A percentile compares a stretch with the other conserved stretches of the same genome.
Evolutionary conservation across 2,329 filamentous ascomycete species (phyloP).

Genomic region (Knoxdaviesia capensis): DNA sequence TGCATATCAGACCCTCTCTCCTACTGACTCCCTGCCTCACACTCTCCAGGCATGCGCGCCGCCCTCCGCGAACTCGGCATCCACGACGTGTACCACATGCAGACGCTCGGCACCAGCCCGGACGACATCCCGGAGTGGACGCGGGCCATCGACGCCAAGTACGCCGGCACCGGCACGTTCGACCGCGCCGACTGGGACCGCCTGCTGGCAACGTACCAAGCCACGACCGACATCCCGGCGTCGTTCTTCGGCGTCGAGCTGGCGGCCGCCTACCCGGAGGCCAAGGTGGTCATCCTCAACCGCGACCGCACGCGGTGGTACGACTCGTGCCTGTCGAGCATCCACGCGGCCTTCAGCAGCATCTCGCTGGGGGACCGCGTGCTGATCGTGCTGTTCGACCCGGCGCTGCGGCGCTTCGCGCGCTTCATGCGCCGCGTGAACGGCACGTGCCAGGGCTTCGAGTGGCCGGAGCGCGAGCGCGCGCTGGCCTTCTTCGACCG

Average conservation of each 20-base stretch:
- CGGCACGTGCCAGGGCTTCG: conserved; percentile 5
- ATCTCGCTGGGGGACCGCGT: conserved; percentile 3
- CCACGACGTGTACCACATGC: conserved; percentile 17
- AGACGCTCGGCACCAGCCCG: conserved; percentile 5
- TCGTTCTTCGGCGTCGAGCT: conserved; percentile 25
- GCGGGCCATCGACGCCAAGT: conserved; percentile 9
- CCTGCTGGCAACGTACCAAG: conserved; percentile 22
- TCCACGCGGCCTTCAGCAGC: conserved; percentile 6
- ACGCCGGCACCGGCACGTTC: conserved; percentile 8
- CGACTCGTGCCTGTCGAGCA: conserved; percentile 10
- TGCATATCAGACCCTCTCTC: no score
- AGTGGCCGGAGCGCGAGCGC: conserved; percentile 13
- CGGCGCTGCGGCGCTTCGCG: conserved; percentile 12
- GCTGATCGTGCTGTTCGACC: conserved; percentile 11
- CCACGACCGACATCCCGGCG: conserved; percentile 33
- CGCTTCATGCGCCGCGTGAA: conserved; percentile 9
- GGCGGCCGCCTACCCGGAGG: conserved; percentile 14
- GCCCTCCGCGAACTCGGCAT: conserved; percentile 16
- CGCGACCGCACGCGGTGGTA: conserved; percentile 19
- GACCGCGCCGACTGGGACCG: conserved; percentile 22
- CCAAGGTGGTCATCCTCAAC: conserved; percentile 18
- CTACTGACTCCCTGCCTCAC: no score
- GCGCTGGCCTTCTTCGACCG: conserved; percentile 16
- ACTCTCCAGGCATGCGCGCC: conserved; percentile 12
- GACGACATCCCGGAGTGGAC: conserved; percentile 8